Base-by-base conservation (phyloP, 2,329 filamentous ascomycete species). In the Phaeophleospora eucalypticola region DNA sequence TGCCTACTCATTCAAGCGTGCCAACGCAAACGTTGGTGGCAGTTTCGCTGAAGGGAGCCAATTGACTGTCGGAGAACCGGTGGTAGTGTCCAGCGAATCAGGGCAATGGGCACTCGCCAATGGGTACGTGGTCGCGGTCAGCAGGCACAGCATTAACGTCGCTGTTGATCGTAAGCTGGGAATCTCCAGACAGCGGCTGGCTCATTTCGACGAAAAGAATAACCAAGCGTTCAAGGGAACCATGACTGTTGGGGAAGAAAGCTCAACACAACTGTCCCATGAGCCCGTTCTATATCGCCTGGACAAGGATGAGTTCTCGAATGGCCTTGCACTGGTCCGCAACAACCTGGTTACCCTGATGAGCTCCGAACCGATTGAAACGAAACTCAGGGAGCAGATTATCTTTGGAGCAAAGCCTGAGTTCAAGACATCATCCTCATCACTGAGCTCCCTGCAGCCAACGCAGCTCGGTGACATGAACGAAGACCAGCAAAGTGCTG, bases 301-400 rank as follows among this genome's bases (percentile, higher is more conserved):
- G 3, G 93, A 98, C 69, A 96, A 96, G 65, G 93, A 98, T 60
- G 93, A 98, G 63, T 98, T 98, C 68, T 95, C 89, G 69, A 97
- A 95, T 60, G 93, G 93, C 47, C 95, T 98, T 88, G 89, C 93
- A 2, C 86, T 86, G 21, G 87, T 95, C 37, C 83, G 93, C 43
- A 96, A 95, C 68, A 98, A 97, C 58, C 78, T 98, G 1, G 81
- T 97, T 24, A 87, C 90, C 57, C 80, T 95, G 59, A 97, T 98
- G 90, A 60, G 58, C n/a, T 51, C 58, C 2, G 58, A 62, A 43
- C 59, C 61, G 1, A 58, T 64, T 2, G 53, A 60, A 24, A 59
- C 57, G 9, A 65, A 89, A 59, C 81, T 94, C 29, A 83, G 90
- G 46, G 79, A 82, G 17, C 75, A 97, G 32, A 86, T 97, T 34